These are phyloP conservation scores for Funneliformis mosseae DNA, from an alignment of 192 early-diverging fungal species.

Conservation along the genomic window DNA sequence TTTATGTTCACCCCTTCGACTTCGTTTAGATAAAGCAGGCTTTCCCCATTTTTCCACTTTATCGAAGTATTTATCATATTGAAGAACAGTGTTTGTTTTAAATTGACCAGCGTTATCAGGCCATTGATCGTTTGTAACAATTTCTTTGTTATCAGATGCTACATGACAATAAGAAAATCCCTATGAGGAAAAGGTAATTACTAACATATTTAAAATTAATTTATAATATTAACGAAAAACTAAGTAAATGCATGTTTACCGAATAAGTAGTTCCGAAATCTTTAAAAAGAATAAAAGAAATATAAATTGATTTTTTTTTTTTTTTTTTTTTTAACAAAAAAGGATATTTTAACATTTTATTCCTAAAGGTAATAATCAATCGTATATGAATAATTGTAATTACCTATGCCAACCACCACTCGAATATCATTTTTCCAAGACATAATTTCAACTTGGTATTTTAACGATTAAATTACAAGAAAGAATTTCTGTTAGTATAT, in stretches of 20 bases:
- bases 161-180: constrained; percentile 10
- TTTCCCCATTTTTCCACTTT: constrained; percentile 12
- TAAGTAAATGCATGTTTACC: not conserved
- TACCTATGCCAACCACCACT: constrained; percentile 24
- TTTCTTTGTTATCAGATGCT: not conserved
- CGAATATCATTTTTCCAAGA: not conserved
- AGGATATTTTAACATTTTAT: too few relatives aligned
- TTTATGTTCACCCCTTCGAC: not conserved
- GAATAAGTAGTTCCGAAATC: constrained; percentile 31
- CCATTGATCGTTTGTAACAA: constrained; percentile 16
- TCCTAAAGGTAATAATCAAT: too few relatives aligned
- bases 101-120: not conserved
- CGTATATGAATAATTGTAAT: too few relatives aligned
- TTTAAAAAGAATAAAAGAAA: not conserved
- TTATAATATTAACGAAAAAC: not conserved
- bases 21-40: constrained; percentile 1
- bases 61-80: constrained; percentile 9
- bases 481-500: too few relatives aligned
- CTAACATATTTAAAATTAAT: not conserved
- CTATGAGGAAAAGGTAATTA: not conserved
- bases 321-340: too few relatives aligned
- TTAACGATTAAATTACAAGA: too few relatives aligned
- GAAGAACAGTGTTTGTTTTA: constrained; percentile 23
- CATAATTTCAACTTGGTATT: too few relatives aligned
- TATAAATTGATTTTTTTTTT: not conserved